Conservation (phyloP, 73 alveolate species). For the Uronychia binucleata region DNA sequence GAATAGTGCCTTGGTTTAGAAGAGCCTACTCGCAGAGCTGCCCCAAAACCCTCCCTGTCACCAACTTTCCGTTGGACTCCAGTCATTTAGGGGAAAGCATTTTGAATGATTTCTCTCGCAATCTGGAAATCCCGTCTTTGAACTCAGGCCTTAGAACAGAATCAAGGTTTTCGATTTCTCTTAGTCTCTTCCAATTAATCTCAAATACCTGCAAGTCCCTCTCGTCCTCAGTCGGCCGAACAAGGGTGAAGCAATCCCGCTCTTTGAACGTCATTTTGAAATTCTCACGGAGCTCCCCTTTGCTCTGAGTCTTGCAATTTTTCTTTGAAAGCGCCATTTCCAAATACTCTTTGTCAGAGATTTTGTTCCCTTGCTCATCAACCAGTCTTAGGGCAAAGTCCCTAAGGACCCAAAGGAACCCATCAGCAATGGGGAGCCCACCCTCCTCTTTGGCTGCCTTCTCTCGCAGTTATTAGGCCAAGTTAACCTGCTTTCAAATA, state of each 20-base stretch:
- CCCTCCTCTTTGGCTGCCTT: slow-evolving; percentile 74
- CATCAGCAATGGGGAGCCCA: slow-evolving; percentile 88
- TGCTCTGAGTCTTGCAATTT: slow-evolving; percentile 18
- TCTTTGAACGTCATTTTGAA: slow-evolving; percentile 3
- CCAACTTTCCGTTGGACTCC: not conserved
- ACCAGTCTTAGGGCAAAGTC: slow-evolving; percentile 81
- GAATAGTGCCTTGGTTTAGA: not conserved
- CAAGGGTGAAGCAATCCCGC: slow-evolving; percentile 14
- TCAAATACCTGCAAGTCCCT: not conserved
- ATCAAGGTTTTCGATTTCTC: not conserved
- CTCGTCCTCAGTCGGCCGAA: slow-evolving; percentile 29
- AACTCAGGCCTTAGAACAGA: not conserved
- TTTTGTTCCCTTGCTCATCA: slow-evolving; percentile 82
- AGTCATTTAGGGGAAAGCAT: not conserved
- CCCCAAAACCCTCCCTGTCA: not conserved
- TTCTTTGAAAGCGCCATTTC: slow-evolving; percentile 84
- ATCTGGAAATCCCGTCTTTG: not conserved
- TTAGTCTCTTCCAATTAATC: too few species aligned
- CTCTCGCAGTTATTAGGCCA: slow-evolving; percentile 60
- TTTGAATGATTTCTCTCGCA: not conserved
- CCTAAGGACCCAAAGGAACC: slow-evolving; percentile 86
- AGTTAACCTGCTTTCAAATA: too few species aligned
- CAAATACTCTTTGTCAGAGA: slow-evolving; percentile 87
- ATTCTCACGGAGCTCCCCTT: not conserved
- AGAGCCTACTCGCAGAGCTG: not conserved